phyloP scores from a whole-genome alignment of 1,284 basidiomycete genomes.

The Rhodotorula glutinis region DNA sequence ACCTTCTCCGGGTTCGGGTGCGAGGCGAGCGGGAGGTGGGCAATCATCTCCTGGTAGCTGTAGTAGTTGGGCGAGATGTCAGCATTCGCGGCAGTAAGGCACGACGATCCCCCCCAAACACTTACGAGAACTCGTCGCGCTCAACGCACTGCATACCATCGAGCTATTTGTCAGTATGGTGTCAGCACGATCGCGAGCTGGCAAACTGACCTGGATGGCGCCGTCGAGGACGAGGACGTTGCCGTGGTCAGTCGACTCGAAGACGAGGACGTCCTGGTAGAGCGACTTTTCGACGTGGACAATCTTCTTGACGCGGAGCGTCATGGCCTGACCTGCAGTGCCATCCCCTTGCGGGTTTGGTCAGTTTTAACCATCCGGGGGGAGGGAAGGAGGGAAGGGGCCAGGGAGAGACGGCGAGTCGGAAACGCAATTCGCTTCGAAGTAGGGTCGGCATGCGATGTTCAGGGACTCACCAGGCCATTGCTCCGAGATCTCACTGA shows the following conservation, averaged over 20 bases:
- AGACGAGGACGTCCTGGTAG: slow-evolving; percentile 94
- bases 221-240: slow-evolving; percentile 96
- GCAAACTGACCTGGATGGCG: slow-evolving; percentile 65
- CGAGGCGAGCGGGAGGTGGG: slow-evolving; percentile 88
- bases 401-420: not conserved
- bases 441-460: not conserved
- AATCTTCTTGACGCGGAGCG: slow-evolving; percentile 90
- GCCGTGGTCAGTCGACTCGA: slow-evolving; percentile 89
- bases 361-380: slow-evolving; percentile 11
- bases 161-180: too few relatives aligned
- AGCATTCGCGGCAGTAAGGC: too few relatives aligned
- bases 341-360: slow-evolving; percentile 24
- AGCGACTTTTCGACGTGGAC: slow-evolving; percentile 89
- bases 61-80: too few relatives aligned
- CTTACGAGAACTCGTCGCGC: slow-evolving; percentile 95
- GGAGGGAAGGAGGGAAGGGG: not conserved
- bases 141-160: slow-evolving; percentile 68
- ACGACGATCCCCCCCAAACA: too few relatives aligned
- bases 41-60: slow-evolving; percentile 99
- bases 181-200: not conserved
- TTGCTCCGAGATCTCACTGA: slow-evolving; percentile 87
- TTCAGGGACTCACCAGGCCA: slow-evolving; percentile 70
- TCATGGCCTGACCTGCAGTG: slow-evolving; percentile 63
- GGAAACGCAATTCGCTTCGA: not conserved
- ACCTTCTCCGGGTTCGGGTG: slow-evolving; percentile 96